Evolutionary conservation across 2,329 filamentous ascomycete species (phyloP).

Genomic region (Alternaria alternata): DNA sequence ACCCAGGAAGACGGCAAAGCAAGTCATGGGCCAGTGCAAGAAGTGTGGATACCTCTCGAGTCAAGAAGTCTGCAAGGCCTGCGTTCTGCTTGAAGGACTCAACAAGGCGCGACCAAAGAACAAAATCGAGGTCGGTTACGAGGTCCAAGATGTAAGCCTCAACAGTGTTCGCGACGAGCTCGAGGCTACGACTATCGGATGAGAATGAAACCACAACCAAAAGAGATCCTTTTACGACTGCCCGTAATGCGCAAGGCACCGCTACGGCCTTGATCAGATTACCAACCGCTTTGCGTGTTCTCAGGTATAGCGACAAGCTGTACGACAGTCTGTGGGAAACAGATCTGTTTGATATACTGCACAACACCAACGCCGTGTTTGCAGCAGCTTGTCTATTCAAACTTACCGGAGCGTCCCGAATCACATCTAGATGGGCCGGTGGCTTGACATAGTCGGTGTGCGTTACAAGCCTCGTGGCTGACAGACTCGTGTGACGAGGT

Average conservation of each 20-base stretch:
- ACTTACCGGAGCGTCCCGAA: neutral
- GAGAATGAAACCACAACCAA: constrained; percentile 21
- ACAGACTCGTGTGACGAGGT: constrained; percentile 8
- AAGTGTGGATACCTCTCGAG: constrained; percentile 96
- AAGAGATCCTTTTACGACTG: neutral
- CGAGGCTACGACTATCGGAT: constrained; percentile 29
- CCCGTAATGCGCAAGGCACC: neutral
- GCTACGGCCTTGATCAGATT: too few species aligned
- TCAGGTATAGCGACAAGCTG: neutral
- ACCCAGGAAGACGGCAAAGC: constrained; percentile 56
- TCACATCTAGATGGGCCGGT: neutral
- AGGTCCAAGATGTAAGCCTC: constrained; percentile 29
- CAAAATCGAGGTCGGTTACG: constrained; percentile 41
- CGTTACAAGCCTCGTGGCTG: constrained; percentile 8
- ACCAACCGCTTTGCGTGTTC: neutral
- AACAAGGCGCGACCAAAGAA: constrained; percentile 73
- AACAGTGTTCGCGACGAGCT: constrained; percentile 35
- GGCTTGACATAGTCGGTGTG: neutral
- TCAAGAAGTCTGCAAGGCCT: constrained; percentile 92
- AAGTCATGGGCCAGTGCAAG: constrained; percentile 82
- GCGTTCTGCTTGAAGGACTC: constrained; percentile 84
- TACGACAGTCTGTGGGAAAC: neutral
- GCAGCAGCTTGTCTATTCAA: neutral
- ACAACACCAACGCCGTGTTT: neutral
- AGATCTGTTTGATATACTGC: neutral